phyloP scores from a whole-genome alignment of 2,329 filamentous ascomycete genomes.

The Fusarium sp. region DNA sequence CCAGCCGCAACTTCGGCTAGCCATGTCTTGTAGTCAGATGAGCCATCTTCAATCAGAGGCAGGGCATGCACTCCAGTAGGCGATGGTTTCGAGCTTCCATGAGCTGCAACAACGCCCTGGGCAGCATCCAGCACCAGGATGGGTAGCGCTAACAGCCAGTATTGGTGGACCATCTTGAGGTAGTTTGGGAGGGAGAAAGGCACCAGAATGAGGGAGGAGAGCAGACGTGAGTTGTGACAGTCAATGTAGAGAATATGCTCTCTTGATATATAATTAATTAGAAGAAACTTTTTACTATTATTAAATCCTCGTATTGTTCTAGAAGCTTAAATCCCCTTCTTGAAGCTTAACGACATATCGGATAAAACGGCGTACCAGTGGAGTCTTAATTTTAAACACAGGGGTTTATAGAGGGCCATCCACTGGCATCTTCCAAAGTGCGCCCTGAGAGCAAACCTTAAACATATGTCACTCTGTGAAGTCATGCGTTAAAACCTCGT shows the following conservation, averaged over 20 bases:
- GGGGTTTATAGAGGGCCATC: neutral
- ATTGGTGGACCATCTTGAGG: neutral
- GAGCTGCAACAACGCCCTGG: neutral
- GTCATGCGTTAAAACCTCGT: neutral
- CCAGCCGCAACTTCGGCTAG: neutral
- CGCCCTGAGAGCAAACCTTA: neutral
- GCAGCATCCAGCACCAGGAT: neutral
- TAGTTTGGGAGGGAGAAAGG: no score
- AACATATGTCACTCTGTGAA: neutral
- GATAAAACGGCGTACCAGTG: neutral
- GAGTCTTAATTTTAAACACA: neutral
- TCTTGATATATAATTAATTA: no score
- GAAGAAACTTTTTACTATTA: neutral
- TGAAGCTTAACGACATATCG: neutral
- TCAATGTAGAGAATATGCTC: rapidly evolving
- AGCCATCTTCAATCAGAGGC: neutral
- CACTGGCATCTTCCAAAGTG: neutral
- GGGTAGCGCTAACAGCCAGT: neutral
- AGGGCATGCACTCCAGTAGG: neutral
- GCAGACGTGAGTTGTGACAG: rapidly evolving
- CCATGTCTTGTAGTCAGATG: neutral
- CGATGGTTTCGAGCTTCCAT: neutral
- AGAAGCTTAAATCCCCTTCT: neutral
- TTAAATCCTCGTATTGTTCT: neutral
- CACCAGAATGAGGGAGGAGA: neutral